Evolutionary conservation across 192 early-diverging fungal species (phyloP).

Genomic region (Backusella macrospora): DNA sequence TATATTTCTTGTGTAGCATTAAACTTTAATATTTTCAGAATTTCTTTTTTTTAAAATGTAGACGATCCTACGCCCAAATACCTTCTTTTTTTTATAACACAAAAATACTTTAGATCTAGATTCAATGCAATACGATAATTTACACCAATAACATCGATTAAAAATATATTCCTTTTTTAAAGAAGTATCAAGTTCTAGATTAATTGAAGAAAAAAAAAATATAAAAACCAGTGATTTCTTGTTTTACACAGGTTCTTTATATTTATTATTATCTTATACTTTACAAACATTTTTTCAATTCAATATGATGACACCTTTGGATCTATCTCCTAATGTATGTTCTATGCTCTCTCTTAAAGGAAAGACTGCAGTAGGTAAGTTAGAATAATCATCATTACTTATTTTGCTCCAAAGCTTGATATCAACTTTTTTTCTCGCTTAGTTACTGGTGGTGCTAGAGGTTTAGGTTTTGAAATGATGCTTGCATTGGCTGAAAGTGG

Average conservation of each 20-base stretch:
- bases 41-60: neutral
- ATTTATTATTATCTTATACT: neutral
- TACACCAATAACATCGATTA: neutral
- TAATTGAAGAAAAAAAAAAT: conserved; percentile 2
- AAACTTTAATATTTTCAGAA: too few species aligned
- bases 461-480: conserved; percentile 47
- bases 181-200: conserved; percentile 3
- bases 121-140: neutral
- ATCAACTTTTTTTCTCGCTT: too few species aligned
- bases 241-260: neutral
- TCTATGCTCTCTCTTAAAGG: conserved; percentile 33
- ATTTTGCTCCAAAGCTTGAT: neutral
- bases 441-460: conserved; percentile 46
- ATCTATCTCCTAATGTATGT: conserved; percentile 2
- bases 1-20: too few species aligned
- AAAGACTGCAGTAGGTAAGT: conserved; percentile 39
- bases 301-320: neutral
- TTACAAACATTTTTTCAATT: neutral
- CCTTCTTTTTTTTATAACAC: neutral
- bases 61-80: neutral
- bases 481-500: conserved; percentile 39
- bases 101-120: neutral
- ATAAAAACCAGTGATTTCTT: neutral
- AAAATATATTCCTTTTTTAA: conserved; percentile 11
- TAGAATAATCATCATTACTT: neutral